phyloP scores from a whole-genome alignment of 2,329 filamentous ascomycete species.

The Fusarium palustre region DNA sequence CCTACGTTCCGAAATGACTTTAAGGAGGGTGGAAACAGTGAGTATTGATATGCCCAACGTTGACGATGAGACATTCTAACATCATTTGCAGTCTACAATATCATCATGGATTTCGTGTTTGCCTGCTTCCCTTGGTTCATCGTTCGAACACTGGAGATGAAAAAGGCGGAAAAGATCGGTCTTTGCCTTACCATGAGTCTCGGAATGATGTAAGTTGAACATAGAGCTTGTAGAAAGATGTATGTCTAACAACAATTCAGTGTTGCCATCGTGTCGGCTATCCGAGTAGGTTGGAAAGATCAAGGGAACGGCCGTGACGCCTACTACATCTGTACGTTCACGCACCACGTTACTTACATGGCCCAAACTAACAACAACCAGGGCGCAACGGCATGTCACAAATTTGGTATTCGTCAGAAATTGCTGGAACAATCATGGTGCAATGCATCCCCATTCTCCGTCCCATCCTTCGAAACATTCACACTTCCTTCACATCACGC shows the following conservation, averaged over 20 bases:
- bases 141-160: constrained; percentile 61
- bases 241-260: constrained; percentile 33
- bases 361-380: background rate
- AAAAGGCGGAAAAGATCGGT: constrained; percentile 60
- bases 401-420: constrained; percentile 60
- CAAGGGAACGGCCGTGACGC: constrained; percentile 59
- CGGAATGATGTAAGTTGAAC: constrained; percentile 56
- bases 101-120: constrained; percentile 65
- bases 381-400: constrained; percentile 47
- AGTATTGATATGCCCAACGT: constrained; percentile 21
- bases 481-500: constrained; percentile 42
- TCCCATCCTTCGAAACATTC: constrained; percentile 54
- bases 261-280: constrained; percentile 61
- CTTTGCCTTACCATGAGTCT: constrained; percentile 64
- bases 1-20: constrained; percentile 55
- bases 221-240: accelerated
- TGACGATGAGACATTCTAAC: background rate
- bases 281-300: constrained; percentile 63
- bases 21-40: constrained; percentile 64
- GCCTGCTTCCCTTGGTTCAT: constrained; percentile 63
- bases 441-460: constrained; percentile 65
- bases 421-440: constrained; percentile 66
- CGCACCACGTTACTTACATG: too few relatives aligned
- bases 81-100: constrained; percentile 59
- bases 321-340: constrained; percentile 58